These are phyloP conservation scores for Mycena crocata DNA, from an alignment of 768 basidiomycete species.

Conservation along the genomic window DNA sequence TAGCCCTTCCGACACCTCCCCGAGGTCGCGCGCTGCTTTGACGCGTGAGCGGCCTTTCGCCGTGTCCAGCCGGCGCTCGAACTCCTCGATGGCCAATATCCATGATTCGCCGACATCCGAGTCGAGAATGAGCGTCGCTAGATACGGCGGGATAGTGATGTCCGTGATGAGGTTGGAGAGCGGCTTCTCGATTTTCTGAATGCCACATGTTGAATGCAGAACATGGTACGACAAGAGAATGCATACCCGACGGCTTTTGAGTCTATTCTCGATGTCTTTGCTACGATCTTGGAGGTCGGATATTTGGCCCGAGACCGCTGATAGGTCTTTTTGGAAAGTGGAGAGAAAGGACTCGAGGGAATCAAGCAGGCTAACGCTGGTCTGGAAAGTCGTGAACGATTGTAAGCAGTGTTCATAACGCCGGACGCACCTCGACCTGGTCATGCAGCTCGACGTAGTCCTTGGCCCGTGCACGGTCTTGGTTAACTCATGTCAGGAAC, in stretches of 20 bases:
- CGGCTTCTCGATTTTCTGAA: slow-evolving; percentile 89
- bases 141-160: slow-evolving; percentile 83
- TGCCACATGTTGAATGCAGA: not conserved
- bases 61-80: slow-evolving; percentile 79
- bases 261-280: slow-evolving; percentile 87
- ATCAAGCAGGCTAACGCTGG: slow-evolving; percentile 86
- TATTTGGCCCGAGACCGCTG: slow-evolving; percentile 95
- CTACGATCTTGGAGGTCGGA: slow-evolving; percentile 92
- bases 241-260: slow-evolving; percentile 88
- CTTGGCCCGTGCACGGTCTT: slow-evolving; percentile 54
- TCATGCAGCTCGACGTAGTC: slow-evolving; percentile 92
- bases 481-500: not conserved
- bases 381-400: slow-evolving; percentile 61
- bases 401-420: slow-evolving; percentile 3
- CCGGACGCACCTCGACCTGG: slow-evolving; percentile 78
- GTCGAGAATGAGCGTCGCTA: slow-evolving; percentile 85
- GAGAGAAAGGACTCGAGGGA: slow-evolving; percentile 93
- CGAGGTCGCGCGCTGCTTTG: slow-evolving; percentile 86
- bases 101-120: slow-evolving; percentile 89
- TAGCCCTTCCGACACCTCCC: slow-evolving; percentile 86
- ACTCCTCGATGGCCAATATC: slow-evolving; percentile 83
- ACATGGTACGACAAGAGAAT: not conserved
- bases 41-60: slow-evolving; percentile 82
- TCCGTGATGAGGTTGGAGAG: slow-evolving; percentile 84
- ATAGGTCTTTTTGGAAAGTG: slow-evolving; percentile 94